A percentile compares a stretch with the other conserved stretches of the same genome.
Conservation (phyloP, 495 filamentous ascomycete genomes). For the Tuber aestivum region DNA sequence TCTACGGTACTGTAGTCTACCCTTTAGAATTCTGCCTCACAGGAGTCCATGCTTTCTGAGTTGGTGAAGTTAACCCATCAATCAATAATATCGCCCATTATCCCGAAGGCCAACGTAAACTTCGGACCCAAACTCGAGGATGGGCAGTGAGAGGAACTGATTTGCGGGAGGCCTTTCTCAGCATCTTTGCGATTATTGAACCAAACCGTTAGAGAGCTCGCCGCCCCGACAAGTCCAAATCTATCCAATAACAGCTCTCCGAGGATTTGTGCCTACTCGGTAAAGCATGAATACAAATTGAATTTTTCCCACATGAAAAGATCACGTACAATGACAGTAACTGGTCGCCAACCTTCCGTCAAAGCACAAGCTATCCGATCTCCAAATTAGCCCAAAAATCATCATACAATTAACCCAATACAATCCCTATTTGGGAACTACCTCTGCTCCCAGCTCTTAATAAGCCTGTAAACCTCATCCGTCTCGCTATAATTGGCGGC, state of each 20-base stretch:
- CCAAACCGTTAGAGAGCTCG: neutral
- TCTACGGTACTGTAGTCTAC: neutral
- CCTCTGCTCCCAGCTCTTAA: neutral
- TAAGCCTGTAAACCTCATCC: neutral
- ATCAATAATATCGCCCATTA: neutral
- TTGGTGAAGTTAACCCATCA: neutral
- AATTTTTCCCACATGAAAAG: neutral
- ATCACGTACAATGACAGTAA: neutral
- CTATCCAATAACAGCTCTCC: neutral
- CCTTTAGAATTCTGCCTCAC: neutral
- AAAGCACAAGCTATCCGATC: neutral
- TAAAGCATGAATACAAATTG: constrained; percentile 4
- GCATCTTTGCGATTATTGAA: neutral
- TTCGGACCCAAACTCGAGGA: neutral
- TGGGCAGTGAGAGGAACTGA: neutral
- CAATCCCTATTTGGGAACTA: neutral
- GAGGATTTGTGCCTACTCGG: neutral
- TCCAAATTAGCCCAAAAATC: neutral
- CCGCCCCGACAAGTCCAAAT: neutral
- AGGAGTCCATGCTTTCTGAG: neutral
- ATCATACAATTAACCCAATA: neutral
- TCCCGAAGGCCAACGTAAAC: neutral
- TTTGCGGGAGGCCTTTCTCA: neutral
- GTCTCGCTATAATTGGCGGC: neutral
- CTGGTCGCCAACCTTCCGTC: neutral